Base-by-base conservation (phyloP, 2,329 filamentous ascomycete species). In the Venturia effusa region DNA sequence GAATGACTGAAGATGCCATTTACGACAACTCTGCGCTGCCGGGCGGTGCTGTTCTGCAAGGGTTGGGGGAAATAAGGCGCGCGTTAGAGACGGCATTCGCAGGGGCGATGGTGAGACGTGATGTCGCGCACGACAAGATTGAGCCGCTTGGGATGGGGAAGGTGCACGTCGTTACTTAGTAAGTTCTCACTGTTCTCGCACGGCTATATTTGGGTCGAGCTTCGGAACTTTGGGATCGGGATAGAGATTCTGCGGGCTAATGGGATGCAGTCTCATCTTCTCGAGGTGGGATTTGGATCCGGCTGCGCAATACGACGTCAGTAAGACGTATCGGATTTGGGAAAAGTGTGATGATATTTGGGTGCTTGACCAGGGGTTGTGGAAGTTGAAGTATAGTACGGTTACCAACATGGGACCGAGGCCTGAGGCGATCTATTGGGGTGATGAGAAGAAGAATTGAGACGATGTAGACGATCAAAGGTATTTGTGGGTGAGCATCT, bases 321-420 rank as follows among this genome's bases (percentile, higher is more conserved):
- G 5, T 17, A 57, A 57, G 27, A 57, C 54, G 4, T 57, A 19
- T 24, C 54, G 22, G 22, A 37, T 57, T 13, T 57, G 11, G 13
- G 54, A 57, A 19, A 57, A 27, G 32, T 57, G 54, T 22, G 13
- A 19, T 30, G 54, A 57, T 57, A 37, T 57, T 17, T 57, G 24
- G 27, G 54, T 57, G 11, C n/a, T 57, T 6, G 27, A 57, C 11
- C 5, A 57, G 24, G 54, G 54, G 22, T 57, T 57, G 54, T 57
- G 54, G 54, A 57, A 57, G 22, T 37, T 57, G 24, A 30, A 57
- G 27, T 57, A 57, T 57, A 57, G 54, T 57, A 57, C 11, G 32
- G 54, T 57, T 30, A 57, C 54, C 15, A 57, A n/a, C 27, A 30
- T 57, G 32, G 54, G 27, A 24, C 54, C 54, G 32, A 57, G 32